Conservation (phyloP, 2,329 filamentous ascomycete species). For the Bertia moriformis region DNA sequence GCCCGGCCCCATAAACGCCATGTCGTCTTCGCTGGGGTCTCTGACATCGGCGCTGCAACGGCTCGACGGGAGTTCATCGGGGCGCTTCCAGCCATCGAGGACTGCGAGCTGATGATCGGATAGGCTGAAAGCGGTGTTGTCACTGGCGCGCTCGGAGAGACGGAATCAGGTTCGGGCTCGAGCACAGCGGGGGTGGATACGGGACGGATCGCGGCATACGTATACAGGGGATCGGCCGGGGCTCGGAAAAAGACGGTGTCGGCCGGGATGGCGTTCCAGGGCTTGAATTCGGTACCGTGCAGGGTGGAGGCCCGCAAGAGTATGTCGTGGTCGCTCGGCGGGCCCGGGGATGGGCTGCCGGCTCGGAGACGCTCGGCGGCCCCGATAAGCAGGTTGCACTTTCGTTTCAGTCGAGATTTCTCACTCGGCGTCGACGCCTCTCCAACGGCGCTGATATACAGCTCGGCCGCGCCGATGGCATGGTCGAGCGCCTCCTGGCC, state of each 20-base stretch:
- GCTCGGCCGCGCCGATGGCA: neutral
- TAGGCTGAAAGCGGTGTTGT: constrained; percentile 54
- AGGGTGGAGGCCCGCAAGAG: neutral
- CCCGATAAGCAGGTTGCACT: neutral
- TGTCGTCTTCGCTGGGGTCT: too few species aligned
- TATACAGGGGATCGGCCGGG: neutral
- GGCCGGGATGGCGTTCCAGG: neutral
- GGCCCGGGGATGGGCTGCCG: neutral
- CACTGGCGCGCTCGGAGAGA: constrained; percentile 44
- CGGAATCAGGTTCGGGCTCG: too few species aligned
- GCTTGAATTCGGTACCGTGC: neutral
- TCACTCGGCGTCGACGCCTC: neutral
- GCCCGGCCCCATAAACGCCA: constrained; percentile 37
- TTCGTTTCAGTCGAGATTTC: neutral
- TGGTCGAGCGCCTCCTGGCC: neutral
- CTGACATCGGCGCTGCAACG: too few species aligned
- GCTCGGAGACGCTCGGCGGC: neutral
- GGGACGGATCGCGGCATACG: neutral
- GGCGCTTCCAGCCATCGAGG: constrained; percentile 75
- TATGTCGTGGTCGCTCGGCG: too few species aligned
- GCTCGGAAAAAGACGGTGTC: neutral
- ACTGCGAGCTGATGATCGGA: constrained; percentile 60
- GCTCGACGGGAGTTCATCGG: constrained; percentile 45
- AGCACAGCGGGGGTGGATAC: too few species aligned
- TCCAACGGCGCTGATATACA: neutral